A percentile compares a stretch with the other conserved stretches of the same genome.
phyloP scores from a whole-genome alignment of 108 stramenopile genomes.

The Epipyxis sp. region DNA sequence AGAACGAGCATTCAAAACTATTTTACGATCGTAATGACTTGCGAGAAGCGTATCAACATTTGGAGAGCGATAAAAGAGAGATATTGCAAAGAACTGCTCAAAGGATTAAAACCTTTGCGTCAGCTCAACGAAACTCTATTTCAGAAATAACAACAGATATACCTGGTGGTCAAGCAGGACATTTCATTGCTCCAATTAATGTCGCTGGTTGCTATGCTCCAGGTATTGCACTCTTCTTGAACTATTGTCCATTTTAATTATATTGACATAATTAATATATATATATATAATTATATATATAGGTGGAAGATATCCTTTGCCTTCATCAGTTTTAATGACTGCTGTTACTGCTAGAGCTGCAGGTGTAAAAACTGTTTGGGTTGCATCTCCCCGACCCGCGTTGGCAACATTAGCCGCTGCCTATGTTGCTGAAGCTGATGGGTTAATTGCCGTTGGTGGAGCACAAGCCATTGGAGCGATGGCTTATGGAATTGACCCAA shows the following conservation, averaged over 20 bases:
- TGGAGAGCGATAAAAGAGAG: slow-evolving; percentile 52
- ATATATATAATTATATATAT: too few species aligned
- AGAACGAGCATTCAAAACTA: slow-evolving; percentile 30
- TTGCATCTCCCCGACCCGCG: slow-evolving; percentile 81
- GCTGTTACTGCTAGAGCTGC: slow-evolving; percentile 92
- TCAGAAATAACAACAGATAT: slow-evolving; percentile 77
- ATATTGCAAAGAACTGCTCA: slow-evolving; percentile 71
- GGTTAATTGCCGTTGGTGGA: slow-evolving; percentile 81
- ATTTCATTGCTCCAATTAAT: slow-evolving; percentile 82
- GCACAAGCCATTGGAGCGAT: slow-evolving; percentile 73
- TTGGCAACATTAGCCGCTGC: slow-evolving; percentile 90
- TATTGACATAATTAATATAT: too few species aligned
- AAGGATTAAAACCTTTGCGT: slow-evolving; percentile 79
- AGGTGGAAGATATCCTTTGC: slow-evolving; percentile 95
- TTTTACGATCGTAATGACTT: slow-evolving; percentile 42
- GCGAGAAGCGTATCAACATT: slow-evolving; percentile 47
- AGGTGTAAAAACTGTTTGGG: slow-evolving; percentile 81
- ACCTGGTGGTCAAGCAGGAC: slow-evolving; percentile 92
- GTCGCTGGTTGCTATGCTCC: slow-evolving; percentile 98
- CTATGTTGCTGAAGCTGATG: slow-evolving; percentile 76
- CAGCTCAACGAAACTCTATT: slow-evolving; percentile 77
- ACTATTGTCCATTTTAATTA: too few species aligned
- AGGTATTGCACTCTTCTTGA: too few species aligned
- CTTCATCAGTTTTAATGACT: slow-evolving; percentile 95
- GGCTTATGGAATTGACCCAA: slow-evolving; percentile 55